These are phyloP conservation scores for Francoa sonchifolia DNA, from an alignment of 441 rosid species.

Conservation along the genomic window DNA sequence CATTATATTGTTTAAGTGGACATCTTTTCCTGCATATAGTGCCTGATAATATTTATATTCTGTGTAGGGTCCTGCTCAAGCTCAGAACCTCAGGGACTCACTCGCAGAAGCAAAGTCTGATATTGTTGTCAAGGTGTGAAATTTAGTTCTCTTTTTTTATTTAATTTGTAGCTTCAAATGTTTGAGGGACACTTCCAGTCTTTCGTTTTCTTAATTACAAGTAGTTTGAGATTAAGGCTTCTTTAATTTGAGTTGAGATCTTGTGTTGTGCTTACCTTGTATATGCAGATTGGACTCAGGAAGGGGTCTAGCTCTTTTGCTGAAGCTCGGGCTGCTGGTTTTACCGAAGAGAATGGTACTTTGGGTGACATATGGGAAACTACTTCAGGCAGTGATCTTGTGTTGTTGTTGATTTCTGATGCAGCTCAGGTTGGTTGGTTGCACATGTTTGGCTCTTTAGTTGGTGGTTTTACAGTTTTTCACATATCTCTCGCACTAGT, in stretches of 20 bases:
- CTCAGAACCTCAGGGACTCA: conserved; percentile 86
- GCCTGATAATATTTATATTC: background rate
- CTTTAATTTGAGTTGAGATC: background rate
- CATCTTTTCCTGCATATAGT: background rate
- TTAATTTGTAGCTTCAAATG: background rate
- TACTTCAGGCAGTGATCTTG: conserved; percentile 78
- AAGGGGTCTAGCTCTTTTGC: conserved; percentile 79
- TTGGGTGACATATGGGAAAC: conserved; percentile 89
- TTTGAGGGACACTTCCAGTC: background rate
- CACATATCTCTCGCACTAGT: background rate
- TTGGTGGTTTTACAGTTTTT: background rate
- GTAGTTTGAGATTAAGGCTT: background rate
- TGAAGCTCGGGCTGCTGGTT: conserved; percentile 85
- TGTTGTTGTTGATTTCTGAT: conserved; percentile 75
- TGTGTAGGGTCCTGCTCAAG: conserved; percentile 79
- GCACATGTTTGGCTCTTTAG: background rate
- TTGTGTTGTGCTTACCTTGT: background rate
- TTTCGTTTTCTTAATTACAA: background rate
- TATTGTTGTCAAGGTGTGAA: conserved; percentile 55
- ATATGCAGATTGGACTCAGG: conserved; percentile 62
- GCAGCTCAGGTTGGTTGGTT: conserved; percentile 61
- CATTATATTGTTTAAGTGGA: background rate
- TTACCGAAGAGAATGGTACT: conserved; percentile 76
- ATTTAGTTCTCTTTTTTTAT: background rate
- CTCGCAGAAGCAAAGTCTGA: conserved; percentile 72